phyloP scores from a whole-genome alignment of 768 basidiomycete species.

The Gelatoporia subvermispora region DNA sequence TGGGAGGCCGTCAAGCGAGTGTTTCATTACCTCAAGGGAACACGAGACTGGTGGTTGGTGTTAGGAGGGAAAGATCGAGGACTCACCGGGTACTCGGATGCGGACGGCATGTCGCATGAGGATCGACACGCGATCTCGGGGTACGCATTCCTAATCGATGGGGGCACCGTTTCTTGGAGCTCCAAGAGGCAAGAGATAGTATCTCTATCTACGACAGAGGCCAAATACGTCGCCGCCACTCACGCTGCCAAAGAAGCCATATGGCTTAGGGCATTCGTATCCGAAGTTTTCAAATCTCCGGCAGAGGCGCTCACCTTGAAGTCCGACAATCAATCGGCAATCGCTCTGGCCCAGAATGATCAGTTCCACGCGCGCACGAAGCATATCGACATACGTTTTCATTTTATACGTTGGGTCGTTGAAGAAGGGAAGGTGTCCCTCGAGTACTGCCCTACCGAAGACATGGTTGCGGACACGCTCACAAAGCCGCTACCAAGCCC shows the following conservation, averaged over 20 bases:
- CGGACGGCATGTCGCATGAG: too few species aligned
- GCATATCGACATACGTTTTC: too few species aligned
- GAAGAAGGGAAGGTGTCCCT: too few species aligned
- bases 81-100: constrained; percentile 9
- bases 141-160: constrained; percentile 26
- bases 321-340: constrained; percentile 1
- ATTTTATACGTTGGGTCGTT: too few species aligned
- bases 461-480: too few species aligned
- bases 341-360: not conserved
- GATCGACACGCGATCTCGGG: constrained; percentile 24
- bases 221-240: constrained; percentile 37
- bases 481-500: too few species aligned
- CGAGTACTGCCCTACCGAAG: too few species aligned
- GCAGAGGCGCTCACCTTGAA: not conserved
- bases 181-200: constrained; percentile 33
- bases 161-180: constrained; percentile 36
- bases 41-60: constrained; percentile 7
- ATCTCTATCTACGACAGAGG: constrained; percentile 31
- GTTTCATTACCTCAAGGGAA: constrained; percentile 24
- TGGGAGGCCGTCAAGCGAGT: constrained; percentile 22
- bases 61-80: constrained; percentile 8
- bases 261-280: constrained; percentile 26
- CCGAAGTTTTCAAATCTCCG: not conserved
- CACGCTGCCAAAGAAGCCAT: too few species aligned
- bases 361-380: not conserved